phyloP scores from a whole-genome alignment of 2,329 filamentous ascomycete species.

The Cryphonectria parasitica region DNA sequence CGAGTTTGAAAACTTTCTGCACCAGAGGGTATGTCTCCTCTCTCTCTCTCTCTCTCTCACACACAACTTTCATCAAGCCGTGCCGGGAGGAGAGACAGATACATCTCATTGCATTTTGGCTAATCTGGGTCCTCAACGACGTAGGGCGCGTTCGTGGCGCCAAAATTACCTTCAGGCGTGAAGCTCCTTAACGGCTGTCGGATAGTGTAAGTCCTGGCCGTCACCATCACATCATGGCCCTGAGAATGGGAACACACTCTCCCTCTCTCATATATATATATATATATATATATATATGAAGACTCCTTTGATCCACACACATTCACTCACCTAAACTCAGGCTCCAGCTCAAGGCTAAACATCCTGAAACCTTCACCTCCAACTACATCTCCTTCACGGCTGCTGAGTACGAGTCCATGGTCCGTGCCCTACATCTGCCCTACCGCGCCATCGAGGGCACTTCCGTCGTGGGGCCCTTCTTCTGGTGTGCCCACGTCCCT shows the following conservation, averaged over 20 bases:
- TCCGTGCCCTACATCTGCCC: conserved; percentile 56
- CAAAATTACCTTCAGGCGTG: conserved; percentile 47
- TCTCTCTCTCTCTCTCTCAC: no score
- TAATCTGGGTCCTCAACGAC: conserved; percentile 24
- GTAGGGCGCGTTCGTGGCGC: conserved; percentile 58
- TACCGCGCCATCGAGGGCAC: conserved; percentile 62
- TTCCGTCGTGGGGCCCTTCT: conserved; percentile 65
- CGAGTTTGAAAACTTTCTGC: conserved; percentile 63
- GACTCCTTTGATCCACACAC: background rate
- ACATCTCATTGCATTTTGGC: background rate
- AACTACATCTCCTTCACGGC: conserved; percentile 57
- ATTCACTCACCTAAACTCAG: conserved; percentile 38
- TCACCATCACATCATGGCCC: background rate
- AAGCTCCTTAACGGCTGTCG: conserved; percentile 56
- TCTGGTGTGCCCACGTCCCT: conserved; percentile 62
- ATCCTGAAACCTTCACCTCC: conserved; percentile 62
- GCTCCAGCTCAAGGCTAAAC: conserved; percentile 58
- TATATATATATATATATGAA: no score
- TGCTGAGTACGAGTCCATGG: conserved; percentile 59
- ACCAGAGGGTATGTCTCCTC: conserved; percentile 48
- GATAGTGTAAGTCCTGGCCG: conserved; percentile 51
- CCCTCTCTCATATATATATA: background rate
- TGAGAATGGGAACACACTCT: background rate
- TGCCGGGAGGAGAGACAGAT: background rate
- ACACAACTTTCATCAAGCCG: no score